Base-by-base conservation (phyloP, 257 asterid genomes). In the Nicotiana undulata region DNA sequence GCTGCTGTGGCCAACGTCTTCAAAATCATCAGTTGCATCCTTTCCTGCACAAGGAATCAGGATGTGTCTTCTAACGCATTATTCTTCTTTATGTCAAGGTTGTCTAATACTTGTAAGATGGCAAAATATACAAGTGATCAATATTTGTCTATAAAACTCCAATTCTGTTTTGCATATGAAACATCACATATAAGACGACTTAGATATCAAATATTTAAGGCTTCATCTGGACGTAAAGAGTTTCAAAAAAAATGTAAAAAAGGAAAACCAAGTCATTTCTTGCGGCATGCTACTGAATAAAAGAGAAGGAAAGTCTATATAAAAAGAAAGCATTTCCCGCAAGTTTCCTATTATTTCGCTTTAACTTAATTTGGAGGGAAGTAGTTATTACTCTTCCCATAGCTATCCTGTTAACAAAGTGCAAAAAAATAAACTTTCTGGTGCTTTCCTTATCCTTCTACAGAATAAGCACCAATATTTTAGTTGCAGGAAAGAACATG, bases 21-120 rank as follows among this genome's bases (percentile, higher is more conserved):
- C 97, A 76, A 94, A 94, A 87, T 91, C 97, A 65, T 91, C 92
- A 0, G 95, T 94, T 63, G 98, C 96, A 68, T 94, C 98, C 89
- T 89, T 92, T 61, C 95, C 98, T 92, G 88, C 86, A 84, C 79
- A 74, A 74, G 49, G 9, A 74, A 46, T 7, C 78, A 46, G 37
- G 1, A 20, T 44, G 22, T 40, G 34, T 44, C 56, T 44, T 46
- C 59, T 5, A 72, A 72, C 24, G 60, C 22, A 13, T 55, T 46
- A 15, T 44, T 40, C 20, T 16, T 74, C 44, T 74, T 49, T 49
- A 8, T 44, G 16, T 70, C 79, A 74, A 49, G 37, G 2, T 74
- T 74, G 61, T 74, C 61, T 49, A 46, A 24, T 70, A 70, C 6
- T 70, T 22, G 56, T 22, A 70, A 63, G 20, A 70, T 44, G 13